Evolutionary conservation across 495 filamentous ascomycete genomes (phyloP).

Genomic region (Podospora tetraspora): DNA sequence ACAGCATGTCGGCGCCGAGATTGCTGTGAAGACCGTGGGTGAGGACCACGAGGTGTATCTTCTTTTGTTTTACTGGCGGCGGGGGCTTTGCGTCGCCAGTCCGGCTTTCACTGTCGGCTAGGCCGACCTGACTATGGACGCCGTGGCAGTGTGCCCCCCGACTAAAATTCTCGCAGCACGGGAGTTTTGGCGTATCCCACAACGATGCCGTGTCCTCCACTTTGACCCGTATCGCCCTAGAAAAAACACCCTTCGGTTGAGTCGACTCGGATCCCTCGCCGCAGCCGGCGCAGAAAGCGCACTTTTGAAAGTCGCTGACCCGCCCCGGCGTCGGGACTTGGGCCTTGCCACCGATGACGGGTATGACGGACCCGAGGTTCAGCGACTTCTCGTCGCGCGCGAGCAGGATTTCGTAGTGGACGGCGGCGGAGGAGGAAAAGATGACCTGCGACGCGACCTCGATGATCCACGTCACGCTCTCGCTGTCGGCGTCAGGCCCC

Average conservation of each 20-base stretch:
- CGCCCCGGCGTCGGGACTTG: constrained; percentile 55
- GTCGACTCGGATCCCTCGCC: constrained; percentile 26
- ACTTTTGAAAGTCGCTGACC: constrained; percentile 64
- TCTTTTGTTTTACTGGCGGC: constrained; percentile 51
- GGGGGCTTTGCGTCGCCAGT: constrained; percentile 9
- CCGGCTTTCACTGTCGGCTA: not conserved
- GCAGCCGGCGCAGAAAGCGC: constrained; percentile 39
- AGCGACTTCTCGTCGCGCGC: constrained; percentile 80
- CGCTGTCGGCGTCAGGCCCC: constrained; percentile 32
- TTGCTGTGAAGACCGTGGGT: constrained; percentile 97
- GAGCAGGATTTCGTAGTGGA: constrained; percentile 85
- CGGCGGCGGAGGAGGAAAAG: constrained; percentile 79
- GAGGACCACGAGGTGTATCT: constrained; percentile 82
- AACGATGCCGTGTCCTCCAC: constrained; percentile 83
- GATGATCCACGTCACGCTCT: constrained; percentile 77
- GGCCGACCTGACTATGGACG: constrained; percentile 20
- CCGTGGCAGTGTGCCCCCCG: constrained; percentile 29
- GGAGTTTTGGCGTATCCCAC: constrained; percentile 85
- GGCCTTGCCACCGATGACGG: constrained; percentile 38
- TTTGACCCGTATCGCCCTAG: constrained; percentile 64
- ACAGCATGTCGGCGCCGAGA: constrained; percentile 95
- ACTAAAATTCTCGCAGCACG: constrained; percentile 50
- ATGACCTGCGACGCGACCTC: constrained; percentile 89
- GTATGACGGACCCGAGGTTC: constrained; percentile 55
- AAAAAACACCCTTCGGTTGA: constrained; percentile 70